These are phyloP conservation scores for Pseudisothecium myosuroides DNA, from an alignment of 225 moss, liverwort and hornwort genomes.

Conservation along the genomic window DNA sequence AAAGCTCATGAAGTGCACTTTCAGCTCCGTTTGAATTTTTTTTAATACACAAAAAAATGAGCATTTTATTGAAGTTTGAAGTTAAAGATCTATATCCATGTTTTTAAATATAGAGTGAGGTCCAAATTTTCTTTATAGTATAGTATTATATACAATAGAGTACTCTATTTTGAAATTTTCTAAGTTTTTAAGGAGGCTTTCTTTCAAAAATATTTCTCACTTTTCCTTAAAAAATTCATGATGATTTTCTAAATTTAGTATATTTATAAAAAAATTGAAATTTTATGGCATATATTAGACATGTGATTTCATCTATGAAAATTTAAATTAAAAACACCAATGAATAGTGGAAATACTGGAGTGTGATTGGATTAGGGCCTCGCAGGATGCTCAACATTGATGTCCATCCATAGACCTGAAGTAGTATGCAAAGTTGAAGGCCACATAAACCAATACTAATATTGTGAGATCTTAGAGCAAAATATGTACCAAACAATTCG, in stretches of 20 bases:
- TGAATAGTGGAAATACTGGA: no score
- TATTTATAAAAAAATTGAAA: no score
- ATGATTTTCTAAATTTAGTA: not conserved
- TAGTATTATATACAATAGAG: not conserved
- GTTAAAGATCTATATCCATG: not conserved
- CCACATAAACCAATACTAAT: no score
- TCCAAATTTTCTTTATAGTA: not conserved
- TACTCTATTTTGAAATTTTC: not conserved
- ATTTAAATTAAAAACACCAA: no score
- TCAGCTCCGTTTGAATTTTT: no score
- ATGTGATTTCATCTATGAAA: no score
- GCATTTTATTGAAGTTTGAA: not conserved
- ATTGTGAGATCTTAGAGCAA: no score
- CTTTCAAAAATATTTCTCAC: not conserved
- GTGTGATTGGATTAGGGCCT: no score
- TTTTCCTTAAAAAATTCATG: not conserved
- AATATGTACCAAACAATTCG: no score
- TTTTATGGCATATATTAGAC: not conserved
- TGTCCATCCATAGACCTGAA: no score
- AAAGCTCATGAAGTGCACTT: not conserved
- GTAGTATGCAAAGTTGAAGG: no score
- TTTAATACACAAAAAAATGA: not conserved
- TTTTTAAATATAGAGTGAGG: not conserved
- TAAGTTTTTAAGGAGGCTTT: not conserved
- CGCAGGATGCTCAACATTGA: no score